phyloP scores from a whole-genome alignment of 1,284 basidiomycete species.

The Marasmius tenuissimus region DNA sequence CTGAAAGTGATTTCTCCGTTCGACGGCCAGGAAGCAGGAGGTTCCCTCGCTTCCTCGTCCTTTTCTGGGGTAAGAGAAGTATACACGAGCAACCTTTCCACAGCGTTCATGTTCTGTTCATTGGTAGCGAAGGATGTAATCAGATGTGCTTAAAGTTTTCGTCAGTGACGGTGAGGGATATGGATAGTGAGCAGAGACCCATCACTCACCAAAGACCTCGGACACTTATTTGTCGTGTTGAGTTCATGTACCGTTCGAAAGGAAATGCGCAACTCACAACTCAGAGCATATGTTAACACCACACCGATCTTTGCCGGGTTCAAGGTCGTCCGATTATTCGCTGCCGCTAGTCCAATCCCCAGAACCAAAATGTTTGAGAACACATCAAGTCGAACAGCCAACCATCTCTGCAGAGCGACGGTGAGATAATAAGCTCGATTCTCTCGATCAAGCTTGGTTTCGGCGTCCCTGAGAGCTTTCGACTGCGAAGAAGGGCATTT shows the following conservation, averaged over 20 bases:
- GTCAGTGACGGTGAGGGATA: background rate
- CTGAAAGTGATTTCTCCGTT: constrained; percentile 61
- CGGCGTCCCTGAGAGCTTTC: constrained; percentile 48
- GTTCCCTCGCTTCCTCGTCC: constrained; percentile 40
- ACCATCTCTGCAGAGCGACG: constrained; percentile 62
- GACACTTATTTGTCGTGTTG: constrained; percentile 39
- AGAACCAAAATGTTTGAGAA: constrained; percentile 75
- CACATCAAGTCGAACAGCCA: constrained; percentile 57
- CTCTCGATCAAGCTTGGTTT: constrained; percentile 67
- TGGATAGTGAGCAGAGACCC: background rate
- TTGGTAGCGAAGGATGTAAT: constrained; percentile 56
- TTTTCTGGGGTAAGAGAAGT: constrained; percentile 53
- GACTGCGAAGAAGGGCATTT: constrained; percentile 21
- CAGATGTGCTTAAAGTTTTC: constrained; percentile 45
- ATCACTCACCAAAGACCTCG: constrained; percentile 49
- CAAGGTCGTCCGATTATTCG: constrained; percentile 39
- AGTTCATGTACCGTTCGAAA: constrained; percentile 4
- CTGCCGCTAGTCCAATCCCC: constrained; percentile 68
- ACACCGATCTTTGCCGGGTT: constrained; percentile 57
- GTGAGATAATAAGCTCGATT: constrained; percentile 83
- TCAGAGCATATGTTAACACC: constrained; percentile 62
- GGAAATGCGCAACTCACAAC: constrained; percentile 39
- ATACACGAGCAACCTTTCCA: constrained; percentile 66
- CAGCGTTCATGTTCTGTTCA: constrained; percentile 73
- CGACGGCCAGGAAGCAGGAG: constrained; percentile 65